Base-by-base conservation (phyloP, 495 filamentous ascomycete species). In the Annulohypoxylon maeteangense region DNA sequence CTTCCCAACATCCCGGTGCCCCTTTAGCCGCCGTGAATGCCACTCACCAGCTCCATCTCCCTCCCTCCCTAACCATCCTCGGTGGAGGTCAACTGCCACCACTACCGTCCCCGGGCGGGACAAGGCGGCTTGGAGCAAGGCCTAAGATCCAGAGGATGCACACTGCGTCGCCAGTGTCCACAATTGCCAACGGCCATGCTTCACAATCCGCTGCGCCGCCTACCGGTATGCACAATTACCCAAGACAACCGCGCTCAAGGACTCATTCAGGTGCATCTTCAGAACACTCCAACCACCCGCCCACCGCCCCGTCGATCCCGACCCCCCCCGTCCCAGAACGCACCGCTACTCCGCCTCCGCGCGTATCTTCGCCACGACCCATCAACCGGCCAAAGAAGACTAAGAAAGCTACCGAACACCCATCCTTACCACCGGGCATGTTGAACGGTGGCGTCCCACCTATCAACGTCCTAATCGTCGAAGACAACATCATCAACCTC, bases 401-500 rank as follows among this genome's bases (percentile, higher is more conserved):
- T 75, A 88, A 85, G 77, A 87, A 86, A 71, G 70, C 78, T 11
- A 70, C 76, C 44, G 86, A 89, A 38, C 78, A 85, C 40, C 83
- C 82, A 10, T 74, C 82, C 14, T 74, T 88, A 2, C 84, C 89
- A 61, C 83, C 90, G 1, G 90, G 89, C n/a, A 84, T 93, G 51
- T 87, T 95, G 11, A 92, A 92, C 73, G 89, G 90, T 57, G 90
- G 92, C 5, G 94, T 99, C 2, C 95, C 95, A 8, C 95, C 95
- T 20, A 99, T 99, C 79, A 98, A 97, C 72, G 94, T 98, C 7
- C 84, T 99, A 16, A 98, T 99, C 62, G 95, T 99, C 34, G 95
- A 99, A 81, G 95, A 99, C 82, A 99, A 99, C 78, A 91, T 95
- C 65, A 98, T 99, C 85, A 99, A 99, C 72, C 85, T 98, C 54